phyloP scores from a whole-genome alignment of 164 flowering plant species.

The Kingdonia uniflora region DNA sequence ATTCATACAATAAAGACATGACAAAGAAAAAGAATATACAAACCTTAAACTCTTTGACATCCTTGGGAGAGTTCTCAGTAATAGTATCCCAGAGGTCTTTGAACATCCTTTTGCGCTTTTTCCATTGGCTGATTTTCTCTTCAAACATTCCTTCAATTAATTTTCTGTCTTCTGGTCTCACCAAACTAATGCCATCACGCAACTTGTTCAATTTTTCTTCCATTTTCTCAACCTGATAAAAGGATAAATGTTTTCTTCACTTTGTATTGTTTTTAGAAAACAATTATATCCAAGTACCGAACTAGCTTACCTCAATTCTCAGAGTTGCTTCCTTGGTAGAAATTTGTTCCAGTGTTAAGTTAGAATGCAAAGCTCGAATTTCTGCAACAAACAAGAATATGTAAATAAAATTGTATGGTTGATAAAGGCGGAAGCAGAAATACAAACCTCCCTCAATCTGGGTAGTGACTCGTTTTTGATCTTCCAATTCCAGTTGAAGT shows the following conservation, averaged over 20 bases:
- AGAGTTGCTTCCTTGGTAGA: conserved; percentile 42
- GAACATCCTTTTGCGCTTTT: conserved; percentile 83
- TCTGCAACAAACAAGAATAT: conserved; percentile 30
- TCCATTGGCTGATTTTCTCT: conserved; percentile 61
- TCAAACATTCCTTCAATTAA: conserved; percentile 12
- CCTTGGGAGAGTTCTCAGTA: conserved; percentile 77
- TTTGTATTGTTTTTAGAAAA: background rate
- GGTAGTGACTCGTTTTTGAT: conserved; percentile 43
- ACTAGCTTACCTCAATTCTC: conserved; percentile 38
- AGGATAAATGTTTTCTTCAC: conserved; percentile 2
- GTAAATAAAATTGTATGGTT: no score
- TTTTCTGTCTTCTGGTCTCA: conserved; percentile 28
- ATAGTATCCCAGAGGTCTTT: conserved; percentile 79
- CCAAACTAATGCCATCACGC: conserved; percentile 24
- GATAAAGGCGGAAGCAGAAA: background rate
- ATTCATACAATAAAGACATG: no score
- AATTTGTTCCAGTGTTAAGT: conserved; percentile 73
- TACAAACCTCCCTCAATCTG: conserved; percentile 74
- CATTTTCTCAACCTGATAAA: conserved; percentile 23
- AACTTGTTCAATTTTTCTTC: conserved; percentile 22
- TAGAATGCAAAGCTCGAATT: conserved; percentile 69
- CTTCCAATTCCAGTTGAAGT: conserved; percentile 51
- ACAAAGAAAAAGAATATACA: background rate
- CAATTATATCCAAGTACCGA: background rate
- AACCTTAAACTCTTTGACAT: conserved; percentile 89